Base-by-base conservation (phyloP, 768 basidiomycete genomes). In the Leccinellum luteum region DNA sequence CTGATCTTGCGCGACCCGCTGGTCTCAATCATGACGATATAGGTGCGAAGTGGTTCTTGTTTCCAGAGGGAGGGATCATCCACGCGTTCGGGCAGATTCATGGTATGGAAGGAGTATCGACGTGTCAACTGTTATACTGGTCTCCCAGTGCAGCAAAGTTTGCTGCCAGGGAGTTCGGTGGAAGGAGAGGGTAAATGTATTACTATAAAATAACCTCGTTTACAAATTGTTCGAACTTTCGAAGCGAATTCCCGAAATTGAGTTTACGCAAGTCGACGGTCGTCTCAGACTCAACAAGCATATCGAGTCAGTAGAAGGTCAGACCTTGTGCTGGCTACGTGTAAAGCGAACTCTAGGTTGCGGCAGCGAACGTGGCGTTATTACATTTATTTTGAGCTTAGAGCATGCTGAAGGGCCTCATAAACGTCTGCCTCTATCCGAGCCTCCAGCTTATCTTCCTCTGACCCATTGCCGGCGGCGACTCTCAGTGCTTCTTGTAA, bases 391-490 rank as follows among this genome's bases (percentile, higher is more conserved):
- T 79, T 79, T 52, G 78, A 74, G 52, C 73, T 71, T 63, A 98
- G 75, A 64, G 94, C 94, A 62, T 90, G 84, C 73, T 98, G 95
- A 58, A 99, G 80, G 44, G 92, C 85, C 80, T 98, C 97, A 71
- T 95, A 98, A 56, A 98, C 95, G 69, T 96, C 94, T 34, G 90
- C 90, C 77, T 99, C 96, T 71, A 98, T 85, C 64, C 85, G 84
- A 31, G 95, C 97, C 77, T 95, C 94, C 59, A 87, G 77, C 81
- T 94, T 98, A 74, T 94, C 94, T 65, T 88, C 87, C 74, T 98
- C 97, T 47, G 92, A 86, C 30, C 94, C 95, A 68, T 81, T 90
- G 44, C 94, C 93, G 43, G 79, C 73, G 2, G 86, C 82, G 31
- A 93, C 90, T 70, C 84, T 86, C 73, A 90, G 79, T 25, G 94